phyloP scores from a whole-genome alignment of 2,329 filamentous ascomycete genomes.

The Gliomastix tumulicola region DNA sequence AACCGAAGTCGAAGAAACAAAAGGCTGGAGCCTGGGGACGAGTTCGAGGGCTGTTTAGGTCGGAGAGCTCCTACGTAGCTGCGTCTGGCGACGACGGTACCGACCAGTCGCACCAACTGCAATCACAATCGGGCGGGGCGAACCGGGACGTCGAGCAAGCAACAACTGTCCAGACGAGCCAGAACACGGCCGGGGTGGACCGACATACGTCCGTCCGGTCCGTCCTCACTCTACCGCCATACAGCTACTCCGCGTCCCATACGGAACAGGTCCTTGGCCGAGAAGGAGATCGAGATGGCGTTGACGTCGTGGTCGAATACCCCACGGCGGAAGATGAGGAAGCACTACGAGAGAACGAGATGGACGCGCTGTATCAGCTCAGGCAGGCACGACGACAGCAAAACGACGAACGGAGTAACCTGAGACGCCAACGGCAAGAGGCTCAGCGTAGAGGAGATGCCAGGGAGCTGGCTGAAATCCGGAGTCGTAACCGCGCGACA shows the following conservation, averaged over 20 bases:
- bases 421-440: conserved; percentile 62
- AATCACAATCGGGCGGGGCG: not conserved
- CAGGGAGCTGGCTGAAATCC: conserved; percentile 61
- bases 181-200: conserved; percentile 48
- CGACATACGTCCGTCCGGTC: conserved; percentile 82
- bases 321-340: conserved; percentile 78
- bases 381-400: conserved; percentile 70
- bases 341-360: conserved; percentile 73
- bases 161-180: conserved; percentile 4
- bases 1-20: not conserved
- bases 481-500: conserved; percentile 44
- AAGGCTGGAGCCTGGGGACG: not conserved
- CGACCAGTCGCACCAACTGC: conserved; percentile 2
- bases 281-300: conserved; percentile 85
- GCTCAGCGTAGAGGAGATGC: conserved; percentile 66
- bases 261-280: conserved; percentile 78
- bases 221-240: conserved; percentile 89
- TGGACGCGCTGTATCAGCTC: conserved; percentile 90
- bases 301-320: conserved; percentile 84
- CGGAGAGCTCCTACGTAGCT: not conserved
- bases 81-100: conserved; percentile 2
- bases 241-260: conserved; percentile 64
- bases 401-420: conserved; percentile 68
- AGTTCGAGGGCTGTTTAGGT: too few species aligned
- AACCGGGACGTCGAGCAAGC: conserved; percentile 8